Conservation (phyloP, 345 rosid species). For the Euclidium syriacum region DNA sequence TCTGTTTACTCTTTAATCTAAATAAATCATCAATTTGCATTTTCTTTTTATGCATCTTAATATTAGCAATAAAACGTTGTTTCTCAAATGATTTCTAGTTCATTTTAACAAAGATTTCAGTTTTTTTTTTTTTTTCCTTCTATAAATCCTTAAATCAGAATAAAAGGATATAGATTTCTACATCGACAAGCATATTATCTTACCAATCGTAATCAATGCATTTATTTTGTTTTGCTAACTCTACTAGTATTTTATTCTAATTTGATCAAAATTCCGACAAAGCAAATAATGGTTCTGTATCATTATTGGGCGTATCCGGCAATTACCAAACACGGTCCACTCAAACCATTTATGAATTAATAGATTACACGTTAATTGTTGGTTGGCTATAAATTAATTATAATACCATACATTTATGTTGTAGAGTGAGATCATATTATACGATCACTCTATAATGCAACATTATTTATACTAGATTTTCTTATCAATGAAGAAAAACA, state of each 20-base stretch:
- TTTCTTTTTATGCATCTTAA: too few relatives aligned
- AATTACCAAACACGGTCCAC: constrained; percentile 28
- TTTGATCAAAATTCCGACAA: background rate
- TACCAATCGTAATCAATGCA: too few relatives aligned
- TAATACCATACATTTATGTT: background rate
- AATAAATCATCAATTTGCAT: too few relatives aligned
- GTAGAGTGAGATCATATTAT: constrained; percentile 3
- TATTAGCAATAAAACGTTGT: too few relatives aligned
- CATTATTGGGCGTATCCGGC: constrained; percentile 17
- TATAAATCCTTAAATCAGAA: too few relatives aligned
- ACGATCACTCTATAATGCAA: background rate
- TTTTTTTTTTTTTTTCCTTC: too few relatives aligned
- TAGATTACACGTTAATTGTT: background rate
- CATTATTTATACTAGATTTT: background rate
- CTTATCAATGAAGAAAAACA: background rate
- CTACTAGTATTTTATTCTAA: background rate
- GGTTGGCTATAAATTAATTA: background rate
- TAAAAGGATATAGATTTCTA: too few relatives aligned
- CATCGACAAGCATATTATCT: too few relatives aligned
- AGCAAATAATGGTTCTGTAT: background rate
- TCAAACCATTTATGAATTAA: background rate
- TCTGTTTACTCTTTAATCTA: too few relatives aligned
- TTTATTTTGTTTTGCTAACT: too few relatives aligned
- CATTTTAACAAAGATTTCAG: too few relatives aligned
- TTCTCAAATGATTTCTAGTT: too few relatives aligned